These are phyloP conservation scores for Spinacia oleracea DNA, from an alignment of 179 eudicot species.

Conservation along the genomic window DNA sequence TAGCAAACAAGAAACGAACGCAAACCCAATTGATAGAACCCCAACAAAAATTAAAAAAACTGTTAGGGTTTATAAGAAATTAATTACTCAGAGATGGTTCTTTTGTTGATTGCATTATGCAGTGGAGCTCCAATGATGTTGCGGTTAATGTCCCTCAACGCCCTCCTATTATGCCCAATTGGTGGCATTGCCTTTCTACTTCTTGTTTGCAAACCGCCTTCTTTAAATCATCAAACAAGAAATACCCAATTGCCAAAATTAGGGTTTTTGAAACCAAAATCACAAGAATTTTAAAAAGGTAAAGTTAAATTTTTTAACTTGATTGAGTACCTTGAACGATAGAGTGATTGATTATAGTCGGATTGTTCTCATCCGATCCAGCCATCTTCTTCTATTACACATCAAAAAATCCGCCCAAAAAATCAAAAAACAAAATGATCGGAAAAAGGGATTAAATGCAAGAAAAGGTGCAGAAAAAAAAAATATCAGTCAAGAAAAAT, in stretches of 20 bases:
- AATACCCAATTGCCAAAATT: constrained; percentile 16
- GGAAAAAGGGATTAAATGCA: constrained; percentile 1
- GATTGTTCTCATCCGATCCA: constrained; percentile 44
- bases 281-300: neutral
- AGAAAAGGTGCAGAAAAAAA: neutral
- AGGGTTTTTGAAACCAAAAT: constrained; percentile 15
- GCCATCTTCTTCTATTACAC: constrained; percentile 26
- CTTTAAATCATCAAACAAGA: neutral
- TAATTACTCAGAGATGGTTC: constrained; percentile 39
- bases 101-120: constrained; percentile 46
- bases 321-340: constrained; percentile 33
- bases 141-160: constrained; percentile 53
- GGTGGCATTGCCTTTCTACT: constrained; percentile 46
- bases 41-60: neutral
- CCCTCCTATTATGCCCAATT: constrained; percentile 58
- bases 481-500: constrained; percentile 6
- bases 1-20: constrained; percentile 12
- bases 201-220: constrained; percentile 37
- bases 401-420: neutral
- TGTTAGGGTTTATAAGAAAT: constrained; percentile 21
- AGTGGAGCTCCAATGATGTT: constrained; percentile 55
- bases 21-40: constrained; percentile 12
- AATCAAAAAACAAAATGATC: neutral
- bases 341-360: constrained; percentile 27
- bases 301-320: neutral